Percentiles rank a stretch among this genome's conserved stretches.
Conservation (phyloP, 495 filamentous ascomycete species). For the Xylaria telfairii region DNA sequence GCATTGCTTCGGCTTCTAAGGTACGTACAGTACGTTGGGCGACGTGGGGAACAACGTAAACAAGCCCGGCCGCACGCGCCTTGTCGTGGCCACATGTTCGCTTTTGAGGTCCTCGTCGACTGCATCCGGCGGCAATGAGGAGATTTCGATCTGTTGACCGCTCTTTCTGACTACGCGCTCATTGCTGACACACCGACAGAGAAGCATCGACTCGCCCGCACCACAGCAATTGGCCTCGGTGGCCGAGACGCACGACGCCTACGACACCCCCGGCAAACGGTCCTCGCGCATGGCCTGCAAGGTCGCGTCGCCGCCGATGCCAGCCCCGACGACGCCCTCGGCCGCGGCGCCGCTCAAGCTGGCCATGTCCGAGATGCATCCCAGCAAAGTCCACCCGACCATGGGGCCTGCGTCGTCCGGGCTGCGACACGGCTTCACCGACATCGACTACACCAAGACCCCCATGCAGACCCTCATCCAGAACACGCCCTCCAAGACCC, state of each 20-base stretch:
- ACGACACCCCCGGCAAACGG: slow-evolving; percentile 16
- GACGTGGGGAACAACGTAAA: slow-evolving; percentile 25
- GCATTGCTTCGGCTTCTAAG: slow-evolving; percentile 51
- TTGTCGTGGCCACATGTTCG: background rate
- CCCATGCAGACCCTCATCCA: slow-evolving; percentile 40
- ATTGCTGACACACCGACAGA: slow-evolving; percentile 20
- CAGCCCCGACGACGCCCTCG: slow-evolving; percentile 49
- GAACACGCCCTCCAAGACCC: slow-evolving; percentile 57
- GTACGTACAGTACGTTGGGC: slow-evolving; percentile 35
- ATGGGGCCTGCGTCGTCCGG: slow-evolving; percentile 72
- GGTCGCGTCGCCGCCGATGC: slow-evolving; percentile 48
- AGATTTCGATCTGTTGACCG: background rate
- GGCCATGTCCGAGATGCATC: slow-evolving; percentile 75
- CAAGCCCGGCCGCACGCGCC: slow-evolving; percentile 11
- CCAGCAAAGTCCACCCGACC: slow-evolving; percentile 73
- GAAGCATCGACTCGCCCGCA: slow-evolving; percentile 32
- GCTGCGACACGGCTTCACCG: slow-evolving; percentile 70
- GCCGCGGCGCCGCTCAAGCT: slow-evolving; percentile 59
- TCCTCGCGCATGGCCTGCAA: background rate
- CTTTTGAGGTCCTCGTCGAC: background rate
- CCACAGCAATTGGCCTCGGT: slow-evolving; percentile 49
- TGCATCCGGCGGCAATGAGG: background rate
- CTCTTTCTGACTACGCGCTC: background rate
- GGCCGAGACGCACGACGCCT: slow-evolving; percentile 48
- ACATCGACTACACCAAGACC: slow-evolving; percentile 55